phyloP scores from a whole-genome alignment of 208 protist genomes.

The Acanthamoeba lugdunensis region DNA sequence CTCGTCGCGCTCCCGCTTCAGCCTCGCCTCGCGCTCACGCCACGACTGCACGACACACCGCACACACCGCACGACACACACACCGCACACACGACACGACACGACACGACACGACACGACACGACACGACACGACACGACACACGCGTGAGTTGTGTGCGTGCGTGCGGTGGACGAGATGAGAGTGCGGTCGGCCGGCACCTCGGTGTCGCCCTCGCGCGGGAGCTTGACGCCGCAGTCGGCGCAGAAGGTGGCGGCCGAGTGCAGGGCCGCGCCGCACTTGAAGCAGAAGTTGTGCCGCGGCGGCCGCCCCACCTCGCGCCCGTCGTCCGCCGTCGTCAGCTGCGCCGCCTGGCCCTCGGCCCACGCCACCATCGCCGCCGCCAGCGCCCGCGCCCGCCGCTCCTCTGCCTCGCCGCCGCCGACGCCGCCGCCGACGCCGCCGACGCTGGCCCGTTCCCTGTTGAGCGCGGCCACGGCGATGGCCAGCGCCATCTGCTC shows the following conservation, averaged over 20 bases:
- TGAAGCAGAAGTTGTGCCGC: not conserved
- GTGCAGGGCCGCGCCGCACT: not conserved
- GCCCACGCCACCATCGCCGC: constrained; percentile 3
- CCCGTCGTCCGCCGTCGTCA: too few species aligned
- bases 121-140: too few species aligned
- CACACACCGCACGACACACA: too few species aligned
- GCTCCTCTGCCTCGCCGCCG: too few species aligned
- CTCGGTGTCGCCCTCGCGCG: constrained; percentile 6
- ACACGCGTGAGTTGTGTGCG: not conserved
- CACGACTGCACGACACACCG: constrained; percentile 20
- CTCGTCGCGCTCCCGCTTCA: constrained; percentile 4
- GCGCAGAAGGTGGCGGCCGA: not conserved
- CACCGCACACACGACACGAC: too few species aligned
- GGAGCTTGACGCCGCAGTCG: not conserved
- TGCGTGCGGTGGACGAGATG: not conserved
- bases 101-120: too few species aligned
- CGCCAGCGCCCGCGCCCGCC: not conserved
- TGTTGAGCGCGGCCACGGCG: not conserved
- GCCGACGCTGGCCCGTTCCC: not conserved
- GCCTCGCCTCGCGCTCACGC: not conserved
- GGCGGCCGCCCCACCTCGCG: not conserved
- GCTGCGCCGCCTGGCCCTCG: not conserved
- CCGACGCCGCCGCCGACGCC: not conserved
- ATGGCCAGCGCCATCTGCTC: not conserved
- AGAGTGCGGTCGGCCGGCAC: too few species aligned